Percentiles rank a stretch among this genome's conserved stretches.
phyloP scores from a whole-genome alignment of 208 protist species.

The Kentomonas sorsogonicus region DNA sequence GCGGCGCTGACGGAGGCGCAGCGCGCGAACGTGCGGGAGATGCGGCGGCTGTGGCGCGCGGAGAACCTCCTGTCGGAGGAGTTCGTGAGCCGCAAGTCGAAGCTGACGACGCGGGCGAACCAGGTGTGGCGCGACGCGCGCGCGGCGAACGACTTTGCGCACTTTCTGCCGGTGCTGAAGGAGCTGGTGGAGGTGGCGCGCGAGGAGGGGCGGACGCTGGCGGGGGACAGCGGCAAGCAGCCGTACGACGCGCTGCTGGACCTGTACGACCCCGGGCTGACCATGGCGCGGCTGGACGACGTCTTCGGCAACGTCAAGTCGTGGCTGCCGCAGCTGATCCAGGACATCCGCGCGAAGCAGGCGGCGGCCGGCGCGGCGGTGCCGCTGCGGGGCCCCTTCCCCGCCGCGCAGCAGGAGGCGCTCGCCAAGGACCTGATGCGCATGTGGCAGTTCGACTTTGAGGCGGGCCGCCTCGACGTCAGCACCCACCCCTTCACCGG shows the following conservation, averaged over 20 bases:
- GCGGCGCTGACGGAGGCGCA: slow-evolving; percentile 34
- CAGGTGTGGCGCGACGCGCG: slow-evolving; percentile 66
- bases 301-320: slow-evolving; percentile 71
- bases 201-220: slow-evolving; percentile 41
- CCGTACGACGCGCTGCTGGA: slow-evolving; percentile 79
- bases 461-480: slow-evolving; percentile 78
- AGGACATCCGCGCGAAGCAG: slow-evolving; percentile 60
- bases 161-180: slow-evolving; percentile 65
- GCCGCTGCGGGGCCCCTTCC: slow-evolving; percentile 36
- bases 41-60: slow-evolving; percentile 30
- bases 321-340: slow-evolving; percentile 72
- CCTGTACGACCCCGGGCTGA: slow-evolving; percentile 80
- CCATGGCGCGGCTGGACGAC: slow-evolving; percentile 40
- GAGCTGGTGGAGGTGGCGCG: slow-evolving; percentile 63
- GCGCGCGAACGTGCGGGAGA: slow-evolving; percentile 68
- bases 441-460: slow-evolving; percentile 77
- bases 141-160: slow-evolving; percentile 55
- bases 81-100: slow-evolving; percentile 48
- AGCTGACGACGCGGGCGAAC: slow-evolving; percentile 49
- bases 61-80: slow-evolving; percentile 39
- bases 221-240: slow-evolving; percentile 24
- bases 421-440: slow-evolving; percentile 50
- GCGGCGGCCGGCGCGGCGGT: slow-evolving; percentile 18
- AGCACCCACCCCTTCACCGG: slow-evolving; percentile 86
- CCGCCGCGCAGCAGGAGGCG: slow-evolving; percentile 44